These are phyloP conservation scores for Dichotomocladium elegans DNA, from an alignment of 371 early-diverging fungal genomes.

Conservation along the genomic window DNA sequence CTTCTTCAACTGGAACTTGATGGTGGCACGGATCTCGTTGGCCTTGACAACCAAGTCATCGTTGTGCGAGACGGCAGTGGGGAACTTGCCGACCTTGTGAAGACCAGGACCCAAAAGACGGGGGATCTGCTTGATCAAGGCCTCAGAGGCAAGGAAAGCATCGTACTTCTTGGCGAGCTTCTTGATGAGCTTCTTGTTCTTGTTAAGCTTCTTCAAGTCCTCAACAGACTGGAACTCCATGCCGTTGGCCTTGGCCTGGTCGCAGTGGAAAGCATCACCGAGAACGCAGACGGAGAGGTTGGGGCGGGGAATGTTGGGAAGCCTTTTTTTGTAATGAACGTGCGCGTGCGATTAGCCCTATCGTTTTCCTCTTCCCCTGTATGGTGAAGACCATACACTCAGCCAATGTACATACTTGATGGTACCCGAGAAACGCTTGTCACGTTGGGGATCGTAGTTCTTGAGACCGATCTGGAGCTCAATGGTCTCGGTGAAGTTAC, in stretches of 20 bases:
- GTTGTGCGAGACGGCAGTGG: constrained; percentile 93
- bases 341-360: neutral
- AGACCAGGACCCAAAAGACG: constrained; percentile 98
- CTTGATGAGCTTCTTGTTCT: constrained; percentile 99
- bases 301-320: constrained; percentile 78
- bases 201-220: constrained; percentile 98
- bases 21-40: constrained; percentile 94
- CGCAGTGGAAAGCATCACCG: constrained; percentile 96
- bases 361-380: neutral
- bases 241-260: constrained; percentile 89
- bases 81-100: constrained; percentile 97
- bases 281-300: constrained; percentile 93
- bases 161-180: constrained; percentile 94
- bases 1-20: constrained; percentile 99
- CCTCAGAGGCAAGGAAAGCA: constrained; percentile 98
- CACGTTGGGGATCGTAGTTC: constrained; percentile 99
- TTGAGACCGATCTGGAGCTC: constrained; percentile 98
- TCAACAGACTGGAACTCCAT: constrained; percentile 96
- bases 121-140: constrained; percentile 98
- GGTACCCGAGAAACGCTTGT: constrained; percentile 98
- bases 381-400: too few species aligned
- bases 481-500: constrained; percentile 95
- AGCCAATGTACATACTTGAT: constrained; percentile 66
- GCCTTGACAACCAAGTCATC: constrained; percentile 91
- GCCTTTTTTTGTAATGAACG: constrained; percentile 2